Percentiles rank a stretch among this genome's conserved stretches.
These are phyloP conservation scores for Cutaneotrichosporon mucoides DNA, from an alignment of 1,284 basidiomycete species.

Conservation along the genomic window DNA sequence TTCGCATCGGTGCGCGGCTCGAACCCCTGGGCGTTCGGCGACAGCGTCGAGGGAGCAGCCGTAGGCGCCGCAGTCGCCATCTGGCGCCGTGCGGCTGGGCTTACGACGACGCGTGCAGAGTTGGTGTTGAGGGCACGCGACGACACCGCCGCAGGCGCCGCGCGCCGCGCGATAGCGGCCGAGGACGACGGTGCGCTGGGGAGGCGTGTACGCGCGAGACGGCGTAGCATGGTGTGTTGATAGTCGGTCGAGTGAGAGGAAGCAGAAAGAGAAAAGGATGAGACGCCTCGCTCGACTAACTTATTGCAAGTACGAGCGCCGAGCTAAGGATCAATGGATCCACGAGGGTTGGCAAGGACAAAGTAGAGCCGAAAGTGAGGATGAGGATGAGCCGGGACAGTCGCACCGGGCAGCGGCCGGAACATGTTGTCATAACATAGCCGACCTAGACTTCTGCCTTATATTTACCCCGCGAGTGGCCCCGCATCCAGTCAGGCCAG, in stretches of 20 bases:
- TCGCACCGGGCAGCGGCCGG: not conserved
- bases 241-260: not conserved
- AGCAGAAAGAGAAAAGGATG: conserved; percentile 4
- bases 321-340: no score
- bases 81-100: not conserved
- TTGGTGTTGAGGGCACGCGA: conserved; percentile 7
- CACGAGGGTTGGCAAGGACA: no score
- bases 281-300: no score
- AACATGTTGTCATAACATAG: not conserved
- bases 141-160: not conserved
- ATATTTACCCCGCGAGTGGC: not conserved
- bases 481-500: no score
- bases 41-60: conserved; percentile 2
- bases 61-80: conserved; percentile 1
- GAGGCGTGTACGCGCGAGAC: conserved; percentile 9
- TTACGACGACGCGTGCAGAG: not conserved
- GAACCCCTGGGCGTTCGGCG: conserved; percentile 5
- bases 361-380: no score
- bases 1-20: conserved; percentile 15
- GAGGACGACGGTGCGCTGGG: not conserved
- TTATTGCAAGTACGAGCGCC: no score
- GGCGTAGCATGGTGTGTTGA: conserved; percentile 2
- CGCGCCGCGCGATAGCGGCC: not conserved
- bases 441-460: not conserved
- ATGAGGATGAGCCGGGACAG: not conserved